phyloP scores from a whole-genome alignment of 2,329 filamentous ascomycete species.

The Madurella mycetomatis region DNA sequence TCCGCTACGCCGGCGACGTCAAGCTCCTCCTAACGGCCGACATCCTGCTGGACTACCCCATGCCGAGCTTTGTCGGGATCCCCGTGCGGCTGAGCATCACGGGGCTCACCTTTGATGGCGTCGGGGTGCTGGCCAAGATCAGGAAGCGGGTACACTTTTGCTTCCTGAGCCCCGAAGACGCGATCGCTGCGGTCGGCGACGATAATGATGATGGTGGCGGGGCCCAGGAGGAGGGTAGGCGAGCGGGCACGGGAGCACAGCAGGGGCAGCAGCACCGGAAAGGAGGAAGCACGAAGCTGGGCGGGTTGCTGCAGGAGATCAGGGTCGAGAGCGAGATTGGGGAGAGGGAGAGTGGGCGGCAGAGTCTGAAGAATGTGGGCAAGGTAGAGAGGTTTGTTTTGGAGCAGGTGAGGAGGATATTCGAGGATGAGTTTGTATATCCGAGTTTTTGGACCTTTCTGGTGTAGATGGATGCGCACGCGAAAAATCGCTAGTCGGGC shows the following conservation, averaged over 20 bases:
- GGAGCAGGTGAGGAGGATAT: constrained; percentile 93
- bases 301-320: constrained; percentile 84
- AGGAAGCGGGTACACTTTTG: constrained; percentile 87
- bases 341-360: constrained; percentile 82
- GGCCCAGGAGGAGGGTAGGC: neutral
- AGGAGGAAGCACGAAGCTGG: constrained; percentile 42
- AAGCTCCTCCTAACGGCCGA: constrained; percentile 87
- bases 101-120: constrained; percentile 89
- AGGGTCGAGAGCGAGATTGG: constrained; percentile 97
- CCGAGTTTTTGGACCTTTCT: constrained; percentile 98
- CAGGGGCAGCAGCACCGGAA: constrained; percentile 20
- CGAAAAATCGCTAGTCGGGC: neutral
- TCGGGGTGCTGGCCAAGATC: constrained; percentile 88
- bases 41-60: constrained; percentile 94
- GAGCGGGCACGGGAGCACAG: constrained; percentile 6
- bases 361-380: constrained; percentile 95
- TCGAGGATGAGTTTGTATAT: constrained; percentile 98
- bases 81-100: constrained; percentile 94
- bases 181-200: constrained; percentile 62
- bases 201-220: constrained; percentile 30
- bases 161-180: constrained; percentile 90
- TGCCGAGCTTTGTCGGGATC: constrained; percentile 96
- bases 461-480: constrained; percentile 39
- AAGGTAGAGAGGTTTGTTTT: constrained; percentile 98
- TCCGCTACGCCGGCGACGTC: constrained; percentile 83